Base-by-base conservation (phyloP, 179 eudicot genomes). In the Silene noctiflora region DNA sequence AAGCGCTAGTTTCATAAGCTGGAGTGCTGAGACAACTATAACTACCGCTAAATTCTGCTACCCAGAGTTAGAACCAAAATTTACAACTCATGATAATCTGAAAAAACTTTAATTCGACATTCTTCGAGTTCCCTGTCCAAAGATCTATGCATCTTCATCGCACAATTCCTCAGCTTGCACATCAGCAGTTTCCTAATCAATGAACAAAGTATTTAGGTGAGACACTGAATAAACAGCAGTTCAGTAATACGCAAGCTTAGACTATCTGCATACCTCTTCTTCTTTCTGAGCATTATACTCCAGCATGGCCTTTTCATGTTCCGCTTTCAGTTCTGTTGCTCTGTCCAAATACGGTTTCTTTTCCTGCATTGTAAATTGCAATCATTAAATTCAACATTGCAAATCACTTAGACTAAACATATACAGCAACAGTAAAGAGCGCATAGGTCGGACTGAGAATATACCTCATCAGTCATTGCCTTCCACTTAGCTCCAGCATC, bases 401-500 rank as follows among this genome's bases (percentile, higher is more conserved):
- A 67, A 55, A 55, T 16, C 20, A 1, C 3, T 1, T 9, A 27
- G 56, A 8, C 29, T 0, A 42, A 6, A 3, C 24, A 13, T 24
- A 27, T 20, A 17, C 4, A 59, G 21, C 25, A 67, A 29, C 21
- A 2, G 46, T 12, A 27, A 68, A 59, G 4, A 11, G 20, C 46
- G 31, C 1, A 5, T 22, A 4, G 16, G 48, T 24, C 1, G 0
- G 24, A 25, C 59, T 21, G 53, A 65, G 42, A 20, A 76, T 87
- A 76, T 58, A 93, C 98, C 83, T 91, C 97, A 35, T 89, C 94
- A 68, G 89, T 87, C 92, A 94, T 29, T 35, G 92, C 77, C 73
- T 86, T 91, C 98, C 98, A 94, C 67, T 88, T 94, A 79, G 85
- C 96, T 73, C 97, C 98, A 81, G 91, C 96, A 60, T 85, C 94